These are phyloP conservation scores for Fusarium xyrophilum DNA, from an alignment of 2,329 filamentous ascomycete genomes.

Conservation along the genomic window DNA sequence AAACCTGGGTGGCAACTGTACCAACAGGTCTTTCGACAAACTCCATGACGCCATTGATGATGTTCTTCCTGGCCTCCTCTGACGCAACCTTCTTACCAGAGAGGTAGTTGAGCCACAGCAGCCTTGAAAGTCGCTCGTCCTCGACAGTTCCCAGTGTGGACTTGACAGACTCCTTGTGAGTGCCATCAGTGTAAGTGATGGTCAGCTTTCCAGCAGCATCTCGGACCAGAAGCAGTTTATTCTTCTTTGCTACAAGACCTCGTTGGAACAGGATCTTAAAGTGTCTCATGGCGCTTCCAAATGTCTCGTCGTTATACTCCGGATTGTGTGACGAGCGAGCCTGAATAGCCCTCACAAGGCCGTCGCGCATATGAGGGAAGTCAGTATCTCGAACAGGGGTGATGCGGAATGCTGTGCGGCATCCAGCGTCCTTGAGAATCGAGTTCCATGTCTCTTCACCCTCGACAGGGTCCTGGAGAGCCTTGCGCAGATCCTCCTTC, in stretches of 20 bases:
- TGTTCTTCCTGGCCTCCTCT: slow-evolving; percentile 78
- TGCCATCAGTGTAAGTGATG: slow-evolving; percentile 71
- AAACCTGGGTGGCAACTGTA: slow-evolving; percentile 81
- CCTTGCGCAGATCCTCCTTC: slow-evolving; percentile 73
- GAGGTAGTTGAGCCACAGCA: slow-evolving; percentile 91
- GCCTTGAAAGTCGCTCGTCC: slow-evolving; percentile 80
- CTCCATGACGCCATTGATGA: slow-evolving; percentile 86
- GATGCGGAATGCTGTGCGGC: slow-evolving; percentile 82
- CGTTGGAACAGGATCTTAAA: slow-evolving; percentile 86
- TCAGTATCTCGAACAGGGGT: slow-evolving; percentile 93
- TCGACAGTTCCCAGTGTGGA: slow-evolving; percentile 71
- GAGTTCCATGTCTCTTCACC: slow-evolving; percentile 78
- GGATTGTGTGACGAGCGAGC: slow-evolving; percentile 68
- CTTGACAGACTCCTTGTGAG: slow-evolving; percentile 55
- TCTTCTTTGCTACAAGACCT: slow-evolving; percentile 79
- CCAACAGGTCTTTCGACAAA: slow-evolving; percentile 89
- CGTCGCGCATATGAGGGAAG: slow-evolving; percentile 90
- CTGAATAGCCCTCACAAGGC: slow-evolving; percentile 85
- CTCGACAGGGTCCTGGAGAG: slow-evolving; percentile 72
- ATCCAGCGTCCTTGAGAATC: slow-evolving; percentile 69
- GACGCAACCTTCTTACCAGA: slow-evolving; percentile 87
- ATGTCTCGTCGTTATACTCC: slow-evolving; percentile 72
- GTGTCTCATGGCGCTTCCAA: slow-evolving; percentile 74
- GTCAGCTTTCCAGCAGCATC: slow-evolving; percentile 70
- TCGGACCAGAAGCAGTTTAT: slow-evolving; percentile 76